These are phyloP conservation scores for Helianthus tuberosus DNA, from an alignment of 129 eudicot species.

Conservation along the genomic window DNA sequence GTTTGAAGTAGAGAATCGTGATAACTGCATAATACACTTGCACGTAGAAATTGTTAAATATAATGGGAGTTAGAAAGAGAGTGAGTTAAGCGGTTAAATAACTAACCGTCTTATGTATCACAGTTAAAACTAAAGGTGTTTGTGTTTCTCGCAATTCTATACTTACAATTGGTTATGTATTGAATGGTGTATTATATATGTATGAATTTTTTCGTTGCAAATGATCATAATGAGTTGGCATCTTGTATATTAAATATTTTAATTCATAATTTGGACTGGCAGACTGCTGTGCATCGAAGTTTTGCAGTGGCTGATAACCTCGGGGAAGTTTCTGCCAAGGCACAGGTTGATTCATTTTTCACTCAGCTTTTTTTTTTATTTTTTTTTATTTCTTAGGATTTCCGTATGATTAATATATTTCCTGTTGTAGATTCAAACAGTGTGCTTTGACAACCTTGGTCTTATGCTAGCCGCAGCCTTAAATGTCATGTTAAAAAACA, in stretches of 20 bases:
- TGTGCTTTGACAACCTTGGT: slow-evolving; percentile 95
- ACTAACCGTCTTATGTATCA: no score
- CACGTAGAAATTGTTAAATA: no score
- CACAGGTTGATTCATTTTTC: slow-evolving; percentile 59
- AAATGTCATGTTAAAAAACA: slow-evolving; percentile 61
- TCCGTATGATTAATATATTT: background rate
- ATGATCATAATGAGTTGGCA: background rate
- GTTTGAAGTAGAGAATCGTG: no score
- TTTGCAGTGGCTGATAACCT: slow-evolving; percentile 92
- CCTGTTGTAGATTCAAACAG: slow-evolving; percentile 81
- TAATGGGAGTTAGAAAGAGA: no score
- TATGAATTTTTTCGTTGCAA: background rate
- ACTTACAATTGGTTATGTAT: no score
- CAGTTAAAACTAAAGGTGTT: no score
- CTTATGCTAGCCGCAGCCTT: slow-evolving; percentile 84
- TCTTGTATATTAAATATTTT: background rate
- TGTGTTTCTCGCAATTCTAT: no score
- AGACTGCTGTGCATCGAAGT: slow-evolving; percentile 95
- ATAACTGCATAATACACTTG: no score
- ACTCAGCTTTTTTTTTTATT: background rate
- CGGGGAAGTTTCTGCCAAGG: slow-evolving; percentile 98
- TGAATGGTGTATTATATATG: background rate
- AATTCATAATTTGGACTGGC: slow-evolving; percentile 18
- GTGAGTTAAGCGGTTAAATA: no score
- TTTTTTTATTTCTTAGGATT: slow-evolving; percentile 9